A percentile compares a stretch with the other conserved stretches of the same genome.
Conservation (phyloP, 2,329 filamentous ascomycete species). For the Aspergillus sp. region DNA sequence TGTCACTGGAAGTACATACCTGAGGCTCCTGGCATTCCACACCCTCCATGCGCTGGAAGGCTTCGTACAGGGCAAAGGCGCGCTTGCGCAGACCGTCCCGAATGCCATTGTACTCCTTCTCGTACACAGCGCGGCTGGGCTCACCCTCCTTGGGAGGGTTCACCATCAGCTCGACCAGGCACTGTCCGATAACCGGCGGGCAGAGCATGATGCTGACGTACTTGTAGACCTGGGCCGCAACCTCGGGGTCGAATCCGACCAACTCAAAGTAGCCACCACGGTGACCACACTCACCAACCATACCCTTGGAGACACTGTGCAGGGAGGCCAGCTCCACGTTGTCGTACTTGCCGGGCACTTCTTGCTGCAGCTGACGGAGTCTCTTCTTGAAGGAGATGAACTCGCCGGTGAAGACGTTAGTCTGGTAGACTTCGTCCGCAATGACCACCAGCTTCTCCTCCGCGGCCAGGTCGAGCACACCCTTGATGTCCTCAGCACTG, state of each 20-base stretch:
- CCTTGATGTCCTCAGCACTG: constrained; percentile 73
- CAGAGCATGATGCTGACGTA: constrained; percentile 97
- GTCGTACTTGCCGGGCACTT: constrained; percentile 75
- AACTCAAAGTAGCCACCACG: constrained; percentile 98
- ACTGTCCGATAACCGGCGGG: constrained; percentile 92
- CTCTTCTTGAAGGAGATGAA: constrained; percentile 96
- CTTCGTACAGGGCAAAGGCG: constrained; percentile 81
- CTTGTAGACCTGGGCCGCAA: constrained; percentile 96
- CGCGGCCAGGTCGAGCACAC: constrained; percentile 83
- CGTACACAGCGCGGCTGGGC: constrained; percentile 80
- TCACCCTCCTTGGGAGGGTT: constrained; percentile 86
- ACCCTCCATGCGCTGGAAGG: constrained; percentile 93
- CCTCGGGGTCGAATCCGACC: constrained; percentile 79
- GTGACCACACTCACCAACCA: constrained; percentile 98
- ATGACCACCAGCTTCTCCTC: constrained; percentile 85
- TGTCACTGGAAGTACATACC: constrained; percentile 40
- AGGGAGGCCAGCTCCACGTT: constrained; percentile 85
- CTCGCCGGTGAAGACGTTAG: constrained; percentile 91
- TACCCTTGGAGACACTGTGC: constrained; percentile 94
- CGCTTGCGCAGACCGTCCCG: constrained; percentile 75
- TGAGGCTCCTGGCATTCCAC: constrained; percentile 84
- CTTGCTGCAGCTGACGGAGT: constrained; percentile 75
- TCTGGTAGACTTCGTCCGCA: constrained; percentile 98
- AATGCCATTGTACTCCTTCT: constrained; percentile 81
- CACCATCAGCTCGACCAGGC: constrained; percentile 95